Evolutionary conservation across 495 filamentous ascomycete genomes (phyloP).

Genomic region (Aspergillus bertholletiae): DNA sequence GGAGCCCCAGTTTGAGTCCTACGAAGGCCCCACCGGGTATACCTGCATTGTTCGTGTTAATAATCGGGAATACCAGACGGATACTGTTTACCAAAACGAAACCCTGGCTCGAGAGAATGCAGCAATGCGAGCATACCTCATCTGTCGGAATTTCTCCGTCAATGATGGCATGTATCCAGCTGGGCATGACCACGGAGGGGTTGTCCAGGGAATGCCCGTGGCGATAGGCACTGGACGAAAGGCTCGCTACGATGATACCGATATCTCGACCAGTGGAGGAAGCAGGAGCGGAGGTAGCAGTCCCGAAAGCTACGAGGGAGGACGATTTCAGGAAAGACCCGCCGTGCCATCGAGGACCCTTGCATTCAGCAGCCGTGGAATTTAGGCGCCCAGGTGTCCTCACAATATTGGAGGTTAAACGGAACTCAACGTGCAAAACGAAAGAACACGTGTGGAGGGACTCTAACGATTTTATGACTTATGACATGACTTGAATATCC

Average conservation of each 20-base stretch:
- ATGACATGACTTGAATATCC: constrained; percentile 23
- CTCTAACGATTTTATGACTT: constrained; percentile 20
- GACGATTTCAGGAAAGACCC: constrained; percentile 11
- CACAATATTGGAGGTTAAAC: not conserved
- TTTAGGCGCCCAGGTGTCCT: not conserved
- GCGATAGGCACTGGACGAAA: constrained; percentile 62
- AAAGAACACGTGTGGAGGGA: not conserved
- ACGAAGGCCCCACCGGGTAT: constrained; percentile 62
- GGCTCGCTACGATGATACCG: constrained; percentile 40
- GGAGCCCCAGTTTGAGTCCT: constrained; percentile 86
- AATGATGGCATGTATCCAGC: constrained; percentile 89
- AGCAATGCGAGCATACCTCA: constrained; percentile 94
- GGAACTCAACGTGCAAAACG: constrained; percentile 2
- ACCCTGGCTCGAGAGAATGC: constrained; percentile 87
- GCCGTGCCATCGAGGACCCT: constrained; percentile 13
- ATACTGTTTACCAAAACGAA: constrained; percentile 76
- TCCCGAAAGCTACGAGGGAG: constrained; percentile 43
- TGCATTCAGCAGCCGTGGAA: constrained; percentile 10
- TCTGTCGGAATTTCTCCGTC: constrained; percentile 97
- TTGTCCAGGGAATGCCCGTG: constrained; percentile 83
- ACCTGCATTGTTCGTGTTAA: constrained; percentile 93
- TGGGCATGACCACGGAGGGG: constrained; percentile 67
- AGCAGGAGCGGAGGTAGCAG: constrained; percentile 57
- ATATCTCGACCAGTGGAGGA: constrained; percentile 41
- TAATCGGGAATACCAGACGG: constrained; percentile 92